phyloP scores from a whole-genome alignment of 2,329 filamentous ascomycete species.

The Pseudogymnoascus sp. region DNA sequence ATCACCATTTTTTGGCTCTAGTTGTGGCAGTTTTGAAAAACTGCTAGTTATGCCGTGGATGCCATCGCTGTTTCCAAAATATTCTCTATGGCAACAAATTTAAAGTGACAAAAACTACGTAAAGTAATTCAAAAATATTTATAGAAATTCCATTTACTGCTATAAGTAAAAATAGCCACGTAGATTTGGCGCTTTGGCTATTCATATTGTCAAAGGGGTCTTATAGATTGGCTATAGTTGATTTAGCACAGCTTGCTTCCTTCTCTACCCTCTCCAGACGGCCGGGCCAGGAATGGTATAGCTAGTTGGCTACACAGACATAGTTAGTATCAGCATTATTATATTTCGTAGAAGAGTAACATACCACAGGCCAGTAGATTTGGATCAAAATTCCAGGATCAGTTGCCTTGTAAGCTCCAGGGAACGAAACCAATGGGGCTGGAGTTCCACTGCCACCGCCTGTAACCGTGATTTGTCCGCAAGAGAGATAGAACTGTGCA shows the following conservation, averaged over 20 bases:
- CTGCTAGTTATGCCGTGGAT: too few species aligned
- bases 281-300: slow-evolving; percentile 23
- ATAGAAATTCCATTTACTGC: background rate
- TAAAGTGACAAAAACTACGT: background rate
- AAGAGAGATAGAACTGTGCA: slow-evolving; percentile 28
- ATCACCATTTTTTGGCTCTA: too few species aligned
- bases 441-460: slow-evolving; percentile 34
- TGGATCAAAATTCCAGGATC: slow-evolving; percentile 32
- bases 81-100: too few species aligned
- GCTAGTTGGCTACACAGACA: slow-evolving; percentile 18
- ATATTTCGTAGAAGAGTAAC: background rate
- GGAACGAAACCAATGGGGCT: slow-evolving; percentile 30
- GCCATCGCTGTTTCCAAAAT: too few species aligned
- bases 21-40: too few species aligned
- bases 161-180: background rate
- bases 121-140: background rate
- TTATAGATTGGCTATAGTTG: background rate
- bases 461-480: slow-evolving; percentile 37
- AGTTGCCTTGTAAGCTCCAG: slow-evolving; percentile 31
- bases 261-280: slow-evolving; percentile 17
- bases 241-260: background rate
- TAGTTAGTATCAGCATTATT: background rate
- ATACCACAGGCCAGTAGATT: slow-evolving; percentile 32
- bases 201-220: background rate
- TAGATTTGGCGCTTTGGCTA: background rate